Evolutionary conservation across 1,284 basidiomycete genomes (phyloP), one percentile per base, ranked within the genome.

Genomic region (Sanguinoderma infundibulare): DNA sequence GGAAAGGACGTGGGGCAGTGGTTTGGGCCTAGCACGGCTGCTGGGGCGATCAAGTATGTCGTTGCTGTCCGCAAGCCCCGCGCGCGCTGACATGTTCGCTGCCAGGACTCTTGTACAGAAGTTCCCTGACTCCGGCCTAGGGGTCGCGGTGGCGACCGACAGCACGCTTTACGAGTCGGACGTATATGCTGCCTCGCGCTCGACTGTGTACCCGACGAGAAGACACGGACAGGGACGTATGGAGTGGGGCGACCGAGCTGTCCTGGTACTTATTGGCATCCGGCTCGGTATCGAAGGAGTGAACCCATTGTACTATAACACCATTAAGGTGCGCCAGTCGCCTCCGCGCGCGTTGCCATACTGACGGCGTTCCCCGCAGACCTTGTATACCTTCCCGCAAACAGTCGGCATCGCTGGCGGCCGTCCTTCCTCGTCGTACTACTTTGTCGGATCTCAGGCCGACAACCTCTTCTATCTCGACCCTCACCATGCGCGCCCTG

Each of bases 11-110:
- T 98, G 0, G 97, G 97, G 2, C 92, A 96, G 75, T 98, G 97
- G 97, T 98, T 98, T 71, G 97, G 97, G 0, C 97, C 97, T 0
- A 97, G 94, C 72, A 97, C 95, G 0, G 97, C 97, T 32, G 95
- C 96, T 6, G 96, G 96, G 36, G 96, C 95, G 15, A 92, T 98
- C 79, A 95, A 92, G 91, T 92, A 72, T 64, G 86, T 77, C n/a
- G 26, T 30, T 20, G n/a, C n/a, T n/a, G n/a, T n/a, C n/a, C n/a
- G n/a, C n/a, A n/a, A n/a, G n/a, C n/a, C n/a, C n/a, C n/a, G n/a
- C n/a, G n/a, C n/a, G 46, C 9, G 22, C 15, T 44, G 40, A 20
- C 40, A 44, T 24, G 44, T 28, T n/a, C 6, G 14, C 39, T 50
- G 55, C 12, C 57, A 93, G 92, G 75, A 84, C 87, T 0, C 86